phyloP scores from a whole-genome alignment of 352 stramenopile species.

The Pelagophyceae sp. region DNA sequence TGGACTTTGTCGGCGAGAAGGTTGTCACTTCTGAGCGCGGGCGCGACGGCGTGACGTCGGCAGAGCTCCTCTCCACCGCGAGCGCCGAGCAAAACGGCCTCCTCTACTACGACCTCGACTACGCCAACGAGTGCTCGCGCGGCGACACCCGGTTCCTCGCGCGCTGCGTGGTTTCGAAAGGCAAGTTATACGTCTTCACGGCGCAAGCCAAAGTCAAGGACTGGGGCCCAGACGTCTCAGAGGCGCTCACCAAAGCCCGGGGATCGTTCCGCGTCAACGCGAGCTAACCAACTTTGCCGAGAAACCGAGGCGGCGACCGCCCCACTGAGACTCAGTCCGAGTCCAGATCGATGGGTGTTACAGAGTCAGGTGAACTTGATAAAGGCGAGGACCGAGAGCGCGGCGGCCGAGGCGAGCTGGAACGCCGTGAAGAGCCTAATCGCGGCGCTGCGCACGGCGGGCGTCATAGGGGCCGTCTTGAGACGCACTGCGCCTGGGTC shows the following conservation, averaged over 20 bases:
- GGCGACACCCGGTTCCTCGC: neutral
- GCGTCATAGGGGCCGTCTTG: too few relatives aligned
- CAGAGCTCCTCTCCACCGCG: neutral
- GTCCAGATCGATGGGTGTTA: too few relatives aligned
- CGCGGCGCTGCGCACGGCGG: too few relatives aligned
- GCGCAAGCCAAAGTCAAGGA: neutral
- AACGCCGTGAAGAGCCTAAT: neutral
- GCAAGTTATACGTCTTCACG: constrained; percentile 10
- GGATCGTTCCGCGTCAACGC: too few relatives aligned
- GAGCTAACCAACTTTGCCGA: too few relatives aligned
- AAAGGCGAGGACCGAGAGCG: neutral
- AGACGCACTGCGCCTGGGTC: neutral
- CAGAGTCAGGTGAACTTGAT: constrained; percentile 1
- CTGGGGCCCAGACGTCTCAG: too few relatives aligned
- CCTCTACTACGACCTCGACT: constrained; percentile 13
- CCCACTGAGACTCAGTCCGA: too few relatives aligned
- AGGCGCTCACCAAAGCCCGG: too few relatives aligned
- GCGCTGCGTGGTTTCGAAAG: neutral
- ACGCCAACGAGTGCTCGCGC: neutral
- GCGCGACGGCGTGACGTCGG: constrained; percentile 9
- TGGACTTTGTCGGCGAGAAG: constrained; percentile 4
- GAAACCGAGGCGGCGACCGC: too few relatives aligned
- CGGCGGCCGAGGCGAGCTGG: neutral
- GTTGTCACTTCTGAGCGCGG: constrained; percentile 2
- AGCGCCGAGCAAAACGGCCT: neutral